Percentiles rank a stretch among this genome's conserved stretches.
Conservation (phyloP, 495 filamentous ascomycete species). For the Annulohypoxylon bovei region DNA sequence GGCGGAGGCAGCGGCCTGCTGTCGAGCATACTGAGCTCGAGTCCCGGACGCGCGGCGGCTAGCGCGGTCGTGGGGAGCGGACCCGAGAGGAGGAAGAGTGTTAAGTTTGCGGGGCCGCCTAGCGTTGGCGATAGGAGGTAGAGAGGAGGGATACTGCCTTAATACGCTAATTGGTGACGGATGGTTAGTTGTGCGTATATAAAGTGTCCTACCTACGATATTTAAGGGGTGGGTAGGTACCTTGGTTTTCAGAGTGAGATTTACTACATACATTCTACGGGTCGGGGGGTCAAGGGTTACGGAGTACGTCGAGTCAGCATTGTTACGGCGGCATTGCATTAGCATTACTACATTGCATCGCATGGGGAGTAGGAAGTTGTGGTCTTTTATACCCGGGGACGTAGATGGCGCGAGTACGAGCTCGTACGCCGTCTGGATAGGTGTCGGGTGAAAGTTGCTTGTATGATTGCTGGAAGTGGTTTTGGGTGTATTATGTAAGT, state of each 20-base stretch:
- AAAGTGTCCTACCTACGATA: no score
- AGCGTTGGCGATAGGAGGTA: conserved; percentile 22
- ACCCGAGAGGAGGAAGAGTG: conserved; percentile 63
- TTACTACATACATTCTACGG: no score
- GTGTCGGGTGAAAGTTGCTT: not conserved
- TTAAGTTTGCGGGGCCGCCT: conserved; percentile 58
- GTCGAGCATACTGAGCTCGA: conserved; percentile 54
- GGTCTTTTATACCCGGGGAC: conserved; percentile 11
- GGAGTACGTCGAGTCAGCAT: not conserved
- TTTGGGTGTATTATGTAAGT: not conserved
- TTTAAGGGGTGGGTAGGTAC: no score
- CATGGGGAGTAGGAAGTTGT: not conserved
- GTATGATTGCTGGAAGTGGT: not conserved
- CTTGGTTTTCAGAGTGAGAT: no score
- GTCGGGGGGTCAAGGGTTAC: not conserved
- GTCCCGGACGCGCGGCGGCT: conserved; percentile 47
- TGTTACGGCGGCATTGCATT: not conserved
- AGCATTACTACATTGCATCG: not conserved
- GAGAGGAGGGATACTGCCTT: not conserved
- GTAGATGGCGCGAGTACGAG: not conserved
- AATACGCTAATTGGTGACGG: no score
- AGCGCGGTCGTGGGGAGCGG: conserved; percentile 42
- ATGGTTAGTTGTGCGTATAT: not conserved
- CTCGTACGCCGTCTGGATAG: conserved; percentile 10
- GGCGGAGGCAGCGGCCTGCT: conserved; percentile 28